phyloP scores from a whole-genome alignment of 495 filamentous ascomycete genomes.

The Aspergillus baeticus region DNA sequence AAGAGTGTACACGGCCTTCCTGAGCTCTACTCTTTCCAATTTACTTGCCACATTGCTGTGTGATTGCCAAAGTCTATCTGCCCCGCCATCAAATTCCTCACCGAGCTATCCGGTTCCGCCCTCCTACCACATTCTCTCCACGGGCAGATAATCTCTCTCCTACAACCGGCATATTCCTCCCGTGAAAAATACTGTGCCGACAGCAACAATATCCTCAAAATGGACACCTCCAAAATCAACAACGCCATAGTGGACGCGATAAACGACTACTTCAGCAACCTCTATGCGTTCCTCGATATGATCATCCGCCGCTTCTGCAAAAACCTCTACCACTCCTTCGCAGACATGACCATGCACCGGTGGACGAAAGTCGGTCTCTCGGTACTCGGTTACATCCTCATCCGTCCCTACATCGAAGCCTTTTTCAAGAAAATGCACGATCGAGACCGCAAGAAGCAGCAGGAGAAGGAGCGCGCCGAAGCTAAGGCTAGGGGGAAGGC shows the following conservation, averaged over 20 bases:
- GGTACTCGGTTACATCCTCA: constrained; percentile 59
- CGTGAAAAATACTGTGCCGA: constrained; percentile 2
- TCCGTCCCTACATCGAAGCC: constrained; percentile 64
- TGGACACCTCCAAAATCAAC: constrained; percentile 7
- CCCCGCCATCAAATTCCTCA: neutral
- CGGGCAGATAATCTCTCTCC: no score
- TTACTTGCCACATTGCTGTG: neutral
- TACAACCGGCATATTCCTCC: neutral
- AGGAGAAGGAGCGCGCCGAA: constrained; percentile 44
- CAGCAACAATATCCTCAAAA: constrained; percentile 11
- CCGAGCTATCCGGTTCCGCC: constrained; percentile 1
- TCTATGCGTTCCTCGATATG: constrained; percentile 29
- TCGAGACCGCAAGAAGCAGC: constrained; percentile 52
- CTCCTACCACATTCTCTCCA: neutral
- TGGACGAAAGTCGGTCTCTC: constrained; percentile 63
- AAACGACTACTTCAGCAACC: constrained; percentile 34
- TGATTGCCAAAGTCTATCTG: neutral
- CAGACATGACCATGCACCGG: constrained; percentile 50
- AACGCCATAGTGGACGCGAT: constrained; percentile 30
- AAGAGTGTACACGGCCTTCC: neutral
- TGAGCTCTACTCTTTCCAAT: no score
- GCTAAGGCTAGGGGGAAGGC: constrained; percentile 55
- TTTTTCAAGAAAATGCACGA: constrained; percentile 55
- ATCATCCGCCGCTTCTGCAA: constrained; percentile 40
- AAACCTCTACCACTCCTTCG: constrained; percentile 56